Conservation (phyloP, 1,139 yeast species). For the Yamadazyma conglobata region DNA sequence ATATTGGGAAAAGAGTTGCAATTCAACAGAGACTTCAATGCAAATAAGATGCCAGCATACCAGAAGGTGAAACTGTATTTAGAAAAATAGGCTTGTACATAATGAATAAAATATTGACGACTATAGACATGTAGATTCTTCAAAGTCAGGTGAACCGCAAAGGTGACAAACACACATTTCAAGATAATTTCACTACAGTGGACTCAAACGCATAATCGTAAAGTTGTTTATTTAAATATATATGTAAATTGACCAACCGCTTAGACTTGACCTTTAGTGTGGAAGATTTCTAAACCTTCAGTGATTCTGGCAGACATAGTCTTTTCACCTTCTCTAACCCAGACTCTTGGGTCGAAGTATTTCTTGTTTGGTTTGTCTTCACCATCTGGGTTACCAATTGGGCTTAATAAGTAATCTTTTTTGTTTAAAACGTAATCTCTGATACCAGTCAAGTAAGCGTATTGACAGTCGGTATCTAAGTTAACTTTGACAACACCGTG, state of each 20-base stretch:
- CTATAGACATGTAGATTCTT: too few relatives aligned
- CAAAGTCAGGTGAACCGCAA: too few relatives aligned
- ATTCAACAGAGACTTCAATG: slow-evolving; percentile 29
- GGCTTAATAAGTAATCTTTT: slow-evolving; percentile 87
- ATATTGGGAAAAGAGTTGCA: slow-evolving; percentile 51
- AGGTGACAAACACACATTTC: too few relatives aligned
- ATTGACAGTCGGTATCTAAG: slow-evolving; percentile 98
- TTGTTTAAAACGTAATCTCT: slow-evolving; percentile 94
- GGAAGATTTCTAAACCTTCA: slow-evolving; percentile 85
- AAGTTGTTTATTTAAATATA: slow-evolving; percentile 1
- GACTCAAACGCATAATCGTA: too few relatives aligned
- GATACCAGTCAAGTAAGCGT: slow-evolving; percentile 93
- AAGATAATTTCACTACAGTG: too few relatives aligned
- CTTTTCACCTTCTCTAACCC: slow-evolving; percentile 99
- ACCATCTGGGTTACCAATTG: slow-evolving; percentile 99
- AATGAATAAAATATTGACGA: not conserved
- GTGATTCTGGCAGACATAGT: slow-evolving; percentile 87
- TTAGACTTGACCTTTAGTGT: slow-evolving; percentile 64
- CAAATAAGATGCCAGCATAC: slow-evolving; percentile 38
- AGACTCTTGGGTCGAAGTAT: slow-evolving; percentile 99
- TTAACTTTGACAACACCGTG: slow-evolving; percentile 98
- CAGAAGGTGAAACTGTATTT: slow-evolving; percentile 19
- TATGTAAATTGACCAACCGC: too few relatives aligned
- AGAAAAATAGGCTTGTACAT: slow-evolving; percentile 3
- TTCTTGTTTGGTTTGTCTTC: slow-evolving; percentile 98